Base-by-base conservation (phyloP, 2,329 filamentous ascomycete genomes). In the Dothiorella sarmentorum region DNA sequence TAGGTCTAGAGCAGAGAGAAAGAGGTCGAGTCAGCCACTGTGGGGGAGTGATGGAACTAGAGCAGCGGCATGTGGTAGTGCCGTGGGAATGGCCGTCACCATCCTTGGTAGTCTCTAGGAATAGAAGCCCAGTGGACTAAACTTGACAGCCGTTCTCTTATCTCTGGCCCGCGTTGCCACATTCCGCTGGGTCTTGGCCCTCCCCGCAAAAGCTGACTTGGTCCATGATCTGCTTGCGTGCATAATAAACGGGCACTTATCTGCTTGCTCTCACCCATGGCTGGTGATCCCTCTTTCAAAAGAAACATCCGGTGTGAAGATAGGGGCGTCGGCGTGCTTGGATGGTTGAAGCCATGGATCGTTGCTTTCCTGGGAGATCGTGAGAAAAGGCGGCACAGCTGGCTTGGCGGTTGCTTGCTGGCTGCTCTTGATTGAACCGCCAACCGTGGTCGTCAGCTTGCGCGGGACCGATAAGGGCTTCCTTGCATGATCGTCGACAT, bases 91-190 rank as follows among this genome's bases (percentile, higher is more conserved):
- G 35, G n/a, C n/a, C n/a, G n/a, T n/a, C n/a, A n/a, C n/a, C n/a
- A n/a, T n/a, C n/a, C n/a, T n/a, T n/a, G n/a, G n/a, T n/a, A 47
- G 26, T 13, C 20, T 37, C 45, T 5, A 37, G 47, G 37, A n/a
- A n/a, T n/a, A n/a, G n/a, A n/a, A n/a, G n/a, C n/a, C n/a, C n/a
- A n/a, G n/a, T n/a, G n/a, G n/a, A n/a, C n/a, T n/a, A n/a, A n/a
- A n/a, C n/a, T n/a, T 53, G 40, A 53, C 49, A 29, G 35, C 17
- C 35, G 7, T 29, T 29, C n/a, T 10, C 49, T 53, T 53, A 53
- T 53, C 49, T 53, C 24, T 40, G 49, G 24, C 24, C 35, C n/a
- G 24, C 20, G 15, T 7, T 35, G 49, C 49, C 49, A 53, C 49
- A n/a, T 20, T 18, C 49, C 35, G 35, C 35, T 15, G n/a, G n/a